Conservation (phyloP, 2,329 filamentous ascomycete genomes). For the Talaromyces sp. region DNA sequence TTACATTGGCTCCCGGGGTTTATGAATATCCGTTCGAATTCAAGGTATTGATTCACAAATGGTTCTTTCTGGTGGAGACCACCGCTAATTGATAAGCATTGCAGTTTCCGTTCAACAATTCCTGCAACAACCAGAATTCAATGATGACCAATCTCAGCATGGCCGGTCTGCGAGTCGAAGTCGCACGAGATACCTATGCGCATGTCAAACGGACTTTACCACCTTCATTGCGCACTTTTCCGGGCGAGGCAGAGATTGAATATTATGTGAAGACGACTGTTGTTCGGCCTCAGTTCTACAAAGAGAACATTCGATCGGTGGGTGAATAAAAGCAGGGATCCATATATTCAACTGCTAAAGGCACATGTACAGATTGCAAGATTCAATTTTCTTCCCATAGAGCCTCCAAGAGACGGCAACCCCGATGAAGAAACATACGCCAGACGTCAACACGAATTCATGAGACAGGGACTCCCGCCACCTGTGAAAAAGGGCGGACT, state of each 20-base stretch:
- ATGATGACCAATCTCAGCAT: conserved; percentile 45
- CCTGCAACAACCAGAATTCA: conserved; percentile 42
- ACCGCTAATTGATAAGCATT: neutral
- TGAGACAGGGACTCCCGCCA: conserved; percentile 24
- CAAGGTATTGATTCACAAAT: conserved; percentile 34
- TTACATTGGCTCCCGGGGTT: conserved; percentile 42
- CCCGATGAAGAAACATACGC: conserved; percentile 78
- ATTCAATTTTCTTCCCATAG: conserved; percentile 88
- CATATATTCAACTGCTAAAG: neutral
- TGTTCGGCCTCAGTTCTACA: conserved; percentile 79
- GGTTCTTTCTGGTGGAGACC: neutral
- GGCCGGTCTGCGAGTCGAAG: conserved; percentile 41
- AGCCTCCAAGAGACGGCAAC: conserved; percentile 67
- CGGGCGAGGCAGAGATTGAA: conserved; percentile 78
- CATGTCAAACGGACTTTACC: conserved; percentile 86
- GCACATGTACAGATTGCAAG: conserved; percentile 40
- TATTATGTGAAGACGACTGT: conserved; percentile 97
- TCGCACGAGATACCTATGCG: conserved; percentile 40
- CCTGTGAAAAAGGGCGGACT: conserved; percentile 49
- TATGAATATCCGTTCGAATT: conserved; percentile 48
- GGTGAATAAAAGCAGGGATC: conserved; percentile 21
- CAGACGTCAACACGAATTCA: conserved; percentile 62
- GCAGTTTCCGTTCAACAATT: conserved; percentile 48
- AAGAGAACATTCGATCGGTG: conserved; percentile 70
- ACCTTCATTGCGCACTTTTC: conserved; percentile 81